Conservation (phyloP, 2,329 filamentous ascomycete genomes). For the Blastomyces silverae region DNA sequence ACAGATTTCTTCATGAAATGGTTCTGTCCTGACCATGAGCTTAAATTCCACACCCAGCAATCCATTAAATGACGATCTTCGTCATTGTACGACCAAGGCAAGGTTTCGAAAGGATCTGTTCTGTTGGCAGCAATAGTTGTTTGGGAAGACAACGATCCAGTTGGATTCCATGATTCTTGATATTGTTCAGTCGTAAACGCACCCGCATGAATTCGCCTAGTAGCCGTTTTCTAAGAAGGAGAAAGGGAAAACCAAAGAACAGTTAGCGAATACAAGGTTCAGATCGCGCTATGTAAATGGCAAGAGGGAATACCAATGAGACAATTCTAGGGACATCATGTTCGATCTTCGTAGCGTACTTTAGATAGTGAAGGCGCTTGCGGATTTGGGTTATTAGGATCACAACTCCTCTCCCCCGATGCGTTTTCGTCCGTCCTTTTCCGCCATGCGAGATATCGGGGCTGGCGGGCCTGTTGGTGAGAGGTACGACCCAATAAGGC, state of each 20-base stretch:
- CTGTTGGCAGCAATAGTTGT: slow-evolving; percentile 28
- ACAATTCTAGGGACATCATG: neutral
- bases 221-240: neutral
- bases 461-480: neutral
- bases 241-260: too few species aligned
- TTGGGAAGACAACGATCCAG: slow-evolving; percentile 24
- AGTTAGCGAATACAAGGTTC: slow-evolving; percentile 5
- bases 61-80: slow-evolving; percentile 33
- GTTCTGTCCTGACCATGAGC: slow-evolving; percentile 41
- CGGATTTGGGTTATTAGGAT: neutral
- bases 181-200: slow-evolving; percentile 6
- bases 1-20: slow-evolving; percentile 33
- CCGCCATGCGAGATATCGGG: slow-evolving; percentile 13
- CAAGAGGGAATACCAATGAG: neutral
- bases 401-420: neutral
- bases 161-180: slow-evolving; percentile 14
- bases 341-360: slow-evolving; percentile 1
- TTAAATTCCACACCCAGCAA: slow-evolving; percentile 33
- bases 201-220: slow-evolving; percentile 4
- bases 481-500: slow-evolving; percentile 18
- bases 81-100: slow-evolving; percentile 25
- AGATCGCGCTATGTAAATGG: too few species aligned
- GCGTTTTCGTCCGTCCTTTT: neutral
- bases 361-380: neutral
- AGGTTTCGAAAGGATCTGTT: slow-evolving; percentile 31